Base-by-base conservation (phyloP, 139 green algal genomes). In the Micractinium sp. region DNA sequence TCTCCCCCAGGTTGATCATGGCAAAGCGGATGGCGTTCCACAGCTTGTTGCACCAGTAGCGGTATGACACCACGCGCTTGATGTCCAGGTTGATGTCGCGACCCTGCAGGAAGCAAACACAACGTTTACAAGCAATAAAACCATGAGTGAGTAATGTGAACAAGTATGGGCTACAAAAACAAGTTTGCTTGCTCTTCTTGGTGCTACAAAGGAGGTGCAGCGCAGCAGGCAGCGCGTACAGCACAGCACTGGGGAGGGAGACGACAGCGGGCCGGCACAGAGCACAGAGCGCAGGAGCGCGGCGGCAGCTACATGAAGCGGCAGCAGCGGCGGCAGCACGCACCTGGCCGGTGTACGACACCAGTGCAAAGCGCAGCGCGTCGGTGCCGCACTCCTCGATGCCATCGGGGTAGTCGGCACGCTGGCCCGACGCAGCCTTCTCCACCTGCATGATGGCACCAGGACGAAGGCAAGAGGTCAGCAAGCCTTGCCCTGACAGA, bases 21-120 rank as follows among this genome's bases (percentile, higher is more conserved):
- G 99, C 92, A 91, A 98, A 99, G 93, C 98, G 98, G 86, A 92
- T 94, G 31, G 94, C 95, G 90, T 98, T 97, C 96, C 96, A 98
- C 69, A 99, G 95, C 96, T 99, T 99, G 96, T 99, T 99, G 95
- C 96, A 98, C 92, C 97, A 98, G 89, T 98, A 94, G 87, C 98
- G 95, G 93, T 98, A 98, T 18, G 93, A 93, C 18, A 97, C 93
- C 69, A 99, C 96, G 33, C 97, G 95, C 93, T 97, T 95, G 86
- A 96, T 87, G 86, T 77, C 61, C 27, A 87, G 83, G 83, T 87
- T 87, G 83, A 87, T 81, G 67, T 87, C 83, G 38, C 83, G 63
- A 31, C 83, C 83, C 83, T 87, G 66, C 67, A 86, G 53, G 27
- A 0, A 56, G 7, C 4, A 47, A 19, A 29, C 61, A 69, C 79